phyloP scores from a whole-genome alignment of 352 stramenopile genomes.

The Aphanomyces cochlioides region DNA sequence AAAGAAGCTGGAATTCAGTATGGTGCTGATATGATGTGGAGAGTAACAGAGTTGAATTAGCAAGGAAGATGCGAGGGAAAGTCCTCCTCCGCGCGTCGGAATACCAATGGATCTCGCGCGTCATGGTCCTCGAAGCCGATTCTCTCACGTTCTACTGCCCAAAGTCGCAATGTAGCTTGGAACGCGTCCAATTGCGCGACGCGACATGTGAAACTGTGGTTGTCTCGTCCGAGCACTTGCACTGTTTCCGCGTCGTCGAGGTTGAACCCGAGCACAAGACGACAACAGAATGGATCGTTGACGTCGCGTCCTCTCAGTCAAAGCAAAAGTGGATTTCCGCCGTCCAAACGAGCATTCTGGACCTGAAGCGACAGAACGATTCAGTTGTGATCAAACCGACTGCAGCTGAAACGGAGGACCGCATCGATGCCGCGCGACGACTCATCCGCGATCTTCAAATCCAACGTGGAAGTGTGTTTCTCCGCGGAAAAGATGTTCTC shows the following conservation, averaged over 20 bases:
- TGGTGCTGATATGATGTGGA: background rate
- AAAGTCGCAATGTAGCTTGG: constrained; percentile 2
- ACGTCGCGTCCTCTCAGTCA: constrained; percentile 40
- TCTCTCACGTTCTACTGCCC: constrained; percentile 22
- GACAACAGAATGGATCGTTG: constrained; percentile 45
- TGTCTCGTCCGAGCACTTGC: constrained; percentile 56
- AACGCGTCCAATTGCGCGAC: constrained; percentile 21
- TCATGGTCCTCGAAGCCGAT: constrained; percentile 23
- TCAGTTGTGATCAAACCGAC: constrained; percentile 27
- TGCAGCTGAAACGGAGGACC: background rate
- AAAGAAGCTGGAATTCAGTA: background rate
- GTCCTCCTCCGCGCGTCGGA: constrained; percentile 31
- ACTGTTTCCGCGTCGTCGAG: constrained; percentile 50
- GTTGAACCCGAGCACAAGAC: constrained; percentile 33
- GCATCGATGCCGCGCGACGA: constrained; percentile 13
- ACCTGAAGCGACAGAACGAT: background rate
- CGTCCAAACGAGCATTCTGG: constrained; percentile 26
- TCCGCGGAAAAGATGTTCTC: constrained; percentile 29
- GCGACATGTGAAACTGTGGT: constrained; percentile 49
- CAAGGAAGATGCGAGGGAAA: constrained; percentile 22
- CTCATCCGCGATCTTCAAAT: constrained; percentile 27
- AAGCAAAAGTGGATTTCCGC: constrained; percentile 53
- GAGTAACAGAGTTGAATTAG: no score
- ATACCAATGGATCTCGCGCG: constrained; percentile 30
- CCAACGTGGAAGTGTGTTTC: constrained; percentile 27